Base-by-base conservation (phyloP, 1,139 yeast species). In the Zygosaccharomyces sapae region DNA sequence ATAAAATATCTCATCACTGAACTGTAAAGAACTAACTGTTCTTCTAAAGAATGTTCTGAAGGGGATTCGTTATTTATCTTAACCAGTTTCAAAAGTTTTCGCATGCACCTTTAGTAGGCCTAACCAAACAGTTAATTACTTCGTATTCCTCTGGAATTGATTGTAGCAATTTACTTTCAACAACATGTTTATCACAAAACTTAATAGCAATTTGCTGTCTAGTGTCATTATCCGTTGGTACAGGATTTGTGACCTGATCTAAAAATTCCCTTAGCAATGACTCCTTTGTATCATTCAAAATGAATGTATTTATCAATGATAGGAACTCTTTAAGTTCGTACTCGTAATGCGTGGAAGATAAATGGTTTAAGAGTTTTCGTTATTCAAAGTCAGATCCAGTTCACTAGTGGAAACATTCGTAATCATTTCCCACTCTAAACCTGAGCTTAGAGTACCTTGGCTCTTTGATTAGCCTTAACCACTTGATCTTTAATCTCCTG, bases 21-120 rank as follows among this genome's bases (percentile, higher is more conserved):
- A n/a, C 67, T 56, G 34, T 60, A 57, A 16, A 63, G 52, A n/a
- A 65, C 59, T 31, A 65, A 44, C 31, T 58, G 63, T 45, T 64
- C 67, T 37, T 57, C 53, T 12, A 53, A 50, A 10, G 58, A 41
- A 8, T 41, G 33, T 13, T 44, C 42, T 2, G 36, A 39, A 39
- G 33, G 52, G 30, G 16, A 49, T 33, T 34, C 56, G 35, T 38
- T 44, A 13, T 52, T 53, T 30, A 55, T 56, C 36, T 58, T 51
- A 4, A 51, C 47, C 38, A 49, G 36, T 43, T 57, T 41, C 44
- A 52, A 38, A 51, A 55, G 49, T n/a, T 43, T 54, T 24, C 51
- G 44, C 48, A 54, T 24, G 50, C 51, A 24, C 31, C 39, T 29
- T 62, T 65, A 3, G 55, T 51, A 27, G 67, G 63, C 31, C 61